Percentiles rank a stretch among this genome's conserved stretches.
Conservation (phyloP, 352 stramenopile species). For the Globisporangium camurandrum region DNA sequence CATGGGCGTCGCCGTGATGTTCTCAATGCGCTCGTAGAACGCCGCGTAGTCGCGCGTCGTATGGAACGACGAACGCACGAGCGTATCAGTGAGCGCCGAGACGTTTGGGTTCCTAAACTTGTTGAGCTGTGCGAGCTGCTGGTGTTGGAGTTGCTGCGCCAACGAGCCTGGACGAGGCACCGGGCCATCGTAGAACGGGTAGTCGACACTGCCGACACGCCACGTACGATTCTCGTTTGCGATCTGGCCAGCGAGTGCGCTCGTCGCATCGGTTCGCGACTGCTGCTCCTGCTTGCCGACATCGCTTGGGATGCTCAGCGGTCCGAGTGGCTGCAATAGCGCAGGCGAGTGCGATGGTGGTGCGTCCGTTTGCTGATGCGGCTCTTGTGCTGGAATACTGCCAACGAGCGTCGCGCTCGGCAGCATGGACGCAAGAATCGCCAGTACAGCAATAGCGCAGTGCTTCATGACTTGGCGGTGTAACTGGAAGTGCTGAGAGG, state of each 20-base stretch:
- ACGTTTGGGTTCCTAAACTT: slow-evolving; percentile 4
- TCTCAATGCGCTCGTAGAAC: slow-evolving; percentile 4
- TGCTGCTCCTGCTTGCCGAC: background rate
- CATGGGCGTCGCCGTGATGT: slow-evolving; percentile 4
- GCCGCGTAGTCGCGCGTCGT: slow-evolving; percentile 3
- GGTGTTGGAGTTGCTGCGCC: background rate
- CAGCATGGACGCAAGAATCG: background rate
- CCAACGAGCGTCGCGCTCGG: background rate
- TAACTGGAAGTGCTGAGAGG: too few relatives aligned
- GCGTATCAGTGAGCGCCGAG: background rate
- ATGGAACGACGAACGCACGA: slow-evolving; percentile 7
- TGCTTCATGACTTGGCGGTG: slow-evolving; percentile 1
- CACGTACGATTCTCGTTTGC: slow-evolving; percentile 5
- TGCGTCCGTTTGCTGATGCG: background rate
- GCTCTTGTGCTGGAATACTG: background rate
- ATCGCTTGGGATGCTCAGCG: slow-evolving; percentile 4
- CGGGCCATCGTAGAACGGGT: slow-evolving; percentile 26
- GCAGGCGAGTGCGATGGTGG: background rate
- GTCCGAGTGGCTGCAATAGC: background rate
- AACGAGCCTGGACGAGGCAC: slow-evolving; percentile 29
- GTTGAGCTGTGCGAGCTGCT: background rate
- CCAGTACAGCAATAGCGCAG: background rate
- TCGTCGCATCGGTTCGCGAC: background rate
- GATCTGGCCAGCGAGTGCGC: slow-evolving; percentile 4
- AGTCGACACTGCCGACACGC: slow-evolving; percentile 1